phyloP scores from a whole-genome alignment of 768 basidiomycete genomes.

The Suillus subaureus region DNA sequence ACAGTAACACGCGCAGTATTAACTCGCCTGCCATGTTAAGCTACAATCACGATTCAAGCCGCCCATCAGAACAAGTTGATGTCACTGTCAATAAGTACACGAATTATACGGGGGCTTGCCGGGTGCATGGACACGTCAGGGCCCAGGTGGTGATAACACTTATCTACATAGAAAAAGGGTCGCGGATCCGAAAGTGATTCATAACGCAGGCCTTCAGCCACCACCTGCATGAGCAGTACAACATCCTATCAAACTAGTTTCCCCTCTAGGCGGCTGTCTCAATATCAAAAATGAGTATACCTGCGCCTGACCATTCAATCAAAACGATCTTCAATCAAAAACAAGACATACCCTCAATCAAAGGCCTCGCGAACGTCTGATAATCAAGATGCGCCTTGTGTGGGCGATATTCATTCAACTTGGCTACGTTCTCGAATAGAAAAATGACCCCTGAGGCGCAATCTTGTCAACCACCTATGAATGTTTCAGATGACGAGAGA shows the following conservation, averaged over 20 bases:
- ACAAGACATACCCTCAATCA: slow-evolving; percentile 21
- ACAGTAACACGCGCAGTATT: not conserved
- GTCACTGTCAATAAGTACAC: too few species aligned
- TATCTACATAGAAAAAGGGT: slow-evolving; percentile 1
- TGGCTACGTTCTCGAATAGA: slow-evolving; percentile 22
- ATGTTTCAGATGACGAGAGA: not conserved
- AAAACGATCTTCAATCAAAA: not conserved
- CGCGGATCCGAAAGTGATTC: not conserved
- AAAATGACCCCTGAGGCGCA: slow-evolving; percentile 22
- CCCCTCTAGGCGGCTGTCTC: slow-evolving; percentile 14
- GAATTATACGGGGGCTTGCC: too few species aligned
- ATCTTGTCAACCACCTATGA: too few species aligned
- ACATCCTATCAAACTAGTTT: not conserved
- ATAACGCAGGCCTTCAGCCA: slow-evolving; percentile 9
- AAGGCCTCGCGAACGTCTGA: slow-evolving; percentile 11
- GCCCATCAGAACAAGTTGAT: too few species aligned
- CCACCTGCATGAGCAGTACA: slow-evolving; percentile 6
- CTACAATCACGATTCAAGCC: too few species aligned
- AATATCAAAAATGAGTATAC: slow-evolving; percentile 27
- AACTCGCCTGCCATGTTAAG: too few species aligned
- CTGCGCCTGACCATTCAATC: slow-evolving; percentile 11
- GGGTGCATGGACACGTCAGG: not conserved
- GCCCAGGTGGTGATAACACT: not conserved
- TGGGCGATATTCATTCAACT: slow-evolving; percentile 15
- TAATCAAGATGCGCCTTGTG: slow-evolving; percentile 20